phyloP scores from a whole-genome alignment of 768 basidiomycete genomes.

The Artomyces pyxidatus region DNA sequence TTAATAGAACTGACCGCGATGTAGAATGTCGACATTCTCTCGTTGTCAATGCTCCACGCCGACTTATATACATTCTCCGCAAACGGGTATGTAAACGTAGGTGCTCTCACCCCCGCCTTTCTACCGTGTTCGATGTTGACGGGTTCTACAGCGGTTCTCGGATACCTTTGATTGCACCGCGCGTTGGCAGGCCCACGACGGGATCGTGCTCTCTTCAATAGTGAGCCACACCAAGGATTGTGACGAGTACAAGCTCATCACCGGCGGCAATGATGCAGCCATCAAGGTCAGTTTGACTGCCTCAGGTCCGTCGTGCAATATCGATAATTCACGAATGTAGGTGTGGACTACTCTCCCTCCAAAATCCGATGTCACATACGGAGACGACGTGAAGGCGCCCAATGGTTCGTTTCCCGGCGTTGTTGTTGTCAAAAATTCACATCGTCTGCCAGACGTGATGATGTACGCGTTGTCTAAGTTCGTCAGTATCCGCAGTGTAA shows the following conservation, averaged over 20 bases:
- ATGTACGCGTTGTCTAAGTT: conserved; percentile 78
- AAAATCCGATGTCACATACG: conserved; percentile 8
- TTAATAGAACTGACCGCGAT: too few species aligned
- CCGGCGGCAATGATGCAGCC: conserved; percentile 79
- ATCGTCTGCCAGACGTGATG: conserved; percentile 49
- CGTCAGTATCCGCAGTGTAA: conserved; percentile 82
- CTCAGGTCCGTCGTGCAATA: too few species aligned
- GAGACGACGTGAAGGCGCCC: neutral
- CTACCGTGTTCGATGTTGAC: neutral
- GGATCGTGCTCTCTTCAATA: conserved; percentile 76
- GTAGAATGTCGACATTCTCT: conserved; percentile 74
- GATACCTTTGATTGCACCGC: conserved; percentile 79
- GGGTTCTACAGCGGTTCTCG: conserved; percentile 62
- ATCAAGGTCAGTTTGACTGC: conserved; percentile 56
- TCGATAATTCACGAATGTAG: too few species aligned
- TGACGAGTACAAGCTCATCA: conserved; percentile 42
- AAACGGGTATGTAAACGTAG: conserved; percentile 60
- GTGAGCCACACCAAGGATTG: conserved; percentile 33
- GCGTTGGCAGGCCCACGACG: conserved; percentile 74
- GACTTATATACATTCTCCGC: conserved; percentile 45
- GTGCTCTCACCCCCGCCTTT: conserved; percentile 1
- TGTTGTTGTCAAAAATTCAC: too few species aligned
- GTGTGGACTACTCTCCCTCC: neutral
- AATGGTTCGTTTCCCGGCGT: conserved; percentile 8
- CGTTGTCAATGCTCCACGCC: conserved; percentile 59